Percentiles rank a stretch among this genome's conserved stretches.
Conservation (phyloP, 495 filamentous ascomycete genomes). For the Hypoxylon subgilvum region DNA sequence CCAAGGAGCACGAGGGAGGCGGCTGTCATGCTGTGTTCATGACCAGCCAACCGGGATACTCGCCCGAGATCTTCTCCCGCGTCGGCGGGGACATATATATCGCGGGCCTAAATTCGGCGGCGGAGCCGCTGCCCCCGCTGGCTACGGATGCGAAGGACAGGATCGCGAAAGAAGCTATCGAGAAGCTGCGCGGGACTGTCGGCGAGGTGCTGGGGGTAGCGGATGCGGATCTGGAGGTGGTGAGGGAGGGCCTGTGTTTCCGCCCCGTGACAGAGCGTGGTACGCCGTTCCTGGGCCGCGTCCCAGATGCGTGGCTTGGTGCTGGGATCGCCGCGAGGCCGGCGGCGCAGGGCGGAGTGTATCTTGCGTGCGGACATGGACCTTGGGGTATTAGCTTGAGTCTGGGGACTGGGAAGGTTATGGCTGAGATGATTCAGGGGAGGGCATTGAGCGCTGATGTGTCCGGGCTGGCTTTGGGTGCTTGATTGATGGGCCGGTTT, state of each 20-base stretch:
- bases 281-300: conserved; percentile 63
- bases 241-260: conserved; percentile 73
- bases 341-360: conserved; percentile 65
- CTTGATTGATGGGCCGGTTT: not conserved
- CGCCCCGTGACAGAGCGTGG: conserved; percentile 70
- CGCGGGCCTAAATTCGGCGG: conserved; percentile 70
- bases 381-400: conserved; percentile 71
- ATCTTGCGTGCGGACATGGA: conserved; percentile 74
- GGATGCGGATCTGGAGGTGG: conserved; percentile 63
- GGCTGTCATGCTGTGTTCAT: conserved; percentile 76
- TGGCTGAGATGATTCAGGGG: conserved; percentile 67
- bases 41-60: conserved; percentile 61
- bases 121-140: conserved; percentile 62
- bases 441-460: conserved; percentile 57
- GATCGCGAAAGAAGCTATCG: conserved; percentile 47
- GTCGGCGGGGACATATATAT: conserved; percentile 72
- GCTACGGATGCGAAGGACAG: conserved; percentile 57
- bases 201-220: conserved; percentile 66
- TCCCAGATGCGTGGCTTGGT: conserved; percentile 63
- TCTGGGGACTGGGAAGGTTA: conserved; percentile 69
- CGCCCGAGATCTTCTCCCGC: conserved; percentile 76
- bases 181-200: conserved; percentile 60
- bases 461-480: conserved; percentile 46
- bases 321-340: conserved; percentile 47
- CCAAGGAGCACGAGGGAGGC: conserved; percentile 27